Base-by-base conservation (phyloP, 139 green algal genomes). In the Haematococcus lacustris region DNA sequence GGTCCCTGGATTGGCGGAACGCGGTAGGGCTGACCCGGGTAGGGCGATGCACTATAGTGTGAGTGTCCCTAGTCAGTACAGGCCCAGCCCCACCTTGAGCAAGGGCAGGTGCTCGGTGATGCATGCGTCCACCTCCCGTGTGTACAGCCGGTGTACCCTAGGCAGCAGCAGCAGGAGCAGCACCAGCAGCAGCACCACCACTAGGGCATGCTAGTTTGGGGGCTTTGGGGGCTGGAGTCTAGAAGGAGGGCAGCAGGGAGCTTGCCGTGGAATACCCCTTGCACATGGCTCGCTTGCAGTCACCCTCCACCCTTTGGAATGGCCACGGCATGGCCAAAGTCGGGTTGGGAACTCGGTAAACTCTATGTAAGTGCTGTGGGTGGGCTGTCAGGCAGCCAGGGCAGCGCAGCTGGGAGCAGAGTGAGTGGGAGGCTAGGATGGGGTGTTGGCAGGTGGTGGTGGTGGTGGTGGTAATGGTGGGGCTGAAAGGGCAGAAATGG, bases 81-180 rank as follows among this genome's bases (percentile, higher is more conserved):
- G n/a, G 5, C n/a, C 23, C 3, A 30, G 5, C 30, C 61, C 17
- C 40, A 4, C 61, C 61, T 68, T 5, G 3, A 68, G 26, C 3
- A 39, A 25, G 26, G 21, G 57, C 26, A 65, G 69, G 61, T 79
- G 67, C 67, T 71, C 60, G 50, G 57, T 51, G 23, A 59, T 38
- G 6, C 38, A 9, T 41, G 30, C 62, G 25, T 28, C 63, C 38
- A n/a, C 3, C 66, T 43, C 66, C 66, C 34, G 60, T 39, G 26
- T 40, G 66, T 71, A 71, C 66, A 71, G 66, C 2, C 66, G 66
- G 21, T 40, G 38, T 23, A 39, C 40, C 66, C 60, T 57, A 21
- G 13, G 47, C 13, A 13, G 47, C 21, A 57, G 13, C 47, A 57
- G 47, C 13, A 57, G 13, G 47, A 28, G 21, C 21, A 13, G 21